Conservation (phyloP, 306 rosid species). For the Glycine soja region DNA sequence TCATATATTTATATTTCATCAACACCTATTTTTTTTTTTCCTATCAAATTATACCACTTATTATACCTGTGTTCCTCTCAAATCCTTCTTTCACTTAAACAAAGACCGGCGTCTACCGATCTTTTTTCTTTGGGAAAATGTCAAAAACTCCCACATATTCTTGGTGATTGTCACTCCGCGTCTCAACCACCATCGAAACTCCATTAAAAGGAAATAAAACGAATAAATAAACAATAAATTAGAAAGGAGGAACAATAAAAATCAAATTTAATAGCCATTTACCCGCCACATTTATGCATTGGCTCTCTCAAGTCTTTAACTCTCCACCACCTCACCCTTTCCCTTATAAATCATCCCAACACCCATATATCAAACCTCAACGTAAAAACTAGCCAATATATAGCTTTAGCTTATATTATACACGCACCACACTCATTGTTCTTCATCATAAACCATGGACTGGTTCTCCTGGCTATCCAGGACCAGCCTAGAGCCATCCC, state of each 20-base stretch:
- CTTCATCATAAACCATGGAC: conserved; percentile 60
- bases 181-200: conserved; percentile 57
- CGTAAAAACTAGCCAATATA: background rate
- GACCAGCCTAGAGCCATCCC: conserved; percentile 69
- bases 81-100: no score
- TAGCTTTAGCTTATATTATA: background rate
- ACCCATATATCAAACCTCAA: conserved; percentile 41
- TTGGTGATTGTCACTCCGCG: conserved; percentile 40
- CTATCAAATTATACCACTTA: no score
- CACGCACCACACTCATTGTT: background rate
- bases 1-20: no score
- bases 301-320: background rate
- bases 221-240: background rate
- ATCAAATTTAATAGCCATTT: conserved; percentile 35
- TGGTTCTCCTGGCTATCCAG: conserved; percentile 95
- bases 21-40: no score
- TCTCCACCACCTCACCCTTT: conserved; percentile 37
- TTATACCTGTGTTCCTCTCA: no score
- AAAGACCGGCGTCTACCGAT: no score
- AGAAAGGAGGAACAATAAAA: background rate
- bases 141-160: conserved; percentile 24
- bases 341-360: conserved; percentile 28
- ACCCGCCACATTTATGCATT: conserved; percentile 47
- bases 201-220: conserved; percentile 26
- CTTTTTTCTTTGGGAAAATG: background rate